Conservation (phyloP, 495 filamentous ascomycete genomes). For the Glonium stellatum region DNA sequence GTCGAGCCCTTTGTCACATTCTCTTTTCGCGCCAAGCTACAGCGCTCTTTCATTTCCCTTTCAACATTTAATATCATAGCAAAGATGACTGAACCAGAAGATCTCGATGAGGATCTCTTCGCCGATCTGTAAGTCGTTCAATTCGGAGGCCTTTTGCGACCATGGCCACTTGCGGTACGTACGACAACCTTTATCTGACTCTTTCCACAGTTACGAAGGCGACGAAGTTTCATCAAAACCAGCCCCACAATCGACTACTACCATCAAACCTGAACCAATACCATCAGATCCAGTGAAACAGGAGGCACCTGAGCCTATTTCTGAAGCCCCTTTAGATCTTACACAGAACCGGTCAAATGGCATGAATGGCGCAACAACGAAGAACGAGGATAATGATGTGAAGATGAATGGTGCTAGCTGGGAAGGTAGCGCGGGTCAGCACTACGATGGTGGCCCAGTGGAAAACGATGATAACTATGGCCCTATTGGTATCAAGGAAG, state of each 20-base stretch:
- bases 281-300: conserved; percentile 2
- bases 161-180: neutral
- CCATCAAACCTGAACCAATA: neutral
- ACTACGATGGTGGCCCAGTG: conserved; percentile 29
- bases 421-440: conserved; percentile 32
- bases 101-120: conserved; percentile 95
- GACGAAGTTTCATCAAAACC: conserved; percentile 52
- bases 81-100: conserved; percentile 77
- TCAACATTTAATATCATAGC: neutral
- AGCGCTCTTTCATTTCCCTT: conserved; percentile 8
- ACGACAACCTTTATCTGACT: neutral
- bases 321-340: neutral
- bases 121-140: conserved; percentile 79
- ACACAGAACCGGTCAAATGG: neutral
- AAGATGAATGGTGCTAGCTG: conserved; percentile 40
- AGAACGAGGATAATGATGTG: conserved; percentile 18
- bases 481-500: conserved; percentile 77
- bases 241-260: conserved; percentile 23
- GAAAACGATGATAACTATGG: conserved; percentile 42
- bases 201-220: conserved; percentile 67
- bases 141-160: neutral
- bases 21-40: neutral
- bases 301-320: conserved; percentile 10
- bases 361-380: conserved; percentile 2
- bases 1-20: neutral